These are phyloP conservation scores for Candida ipomoeae DNA, from an alignment of 805 yeast species.

Conservation along the genomic window DNA sequence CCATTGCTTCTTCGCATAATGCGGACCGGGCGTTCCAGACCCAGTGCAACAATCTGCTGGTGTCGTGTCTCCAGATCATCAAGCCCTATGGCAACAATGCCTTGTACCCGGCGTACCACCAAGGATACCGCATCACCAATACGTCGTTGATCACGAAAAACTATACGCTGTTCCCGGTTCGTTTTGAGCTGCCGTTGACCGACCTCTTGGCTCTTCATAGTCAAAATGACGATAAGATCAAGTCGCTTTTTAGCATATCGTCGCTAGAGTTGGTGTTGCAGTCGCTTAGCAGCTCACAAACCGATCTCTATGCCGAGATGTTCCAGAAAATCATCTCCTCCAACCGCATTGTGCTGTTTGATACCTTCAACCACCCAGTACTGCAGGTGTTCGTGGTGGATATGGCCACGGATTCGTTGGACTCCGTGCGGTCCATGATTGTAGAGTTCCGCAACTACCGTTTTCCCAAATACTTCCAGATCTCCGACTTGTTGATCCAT, in stretches of 20 bases:
- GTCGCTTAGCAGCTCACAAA: background rate
- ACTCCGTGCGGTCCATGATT: slow-evolving; percentile 54
- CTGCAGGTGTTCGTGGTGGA: slow-evolving; percentile 68
- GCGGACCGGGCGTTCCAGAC: slow-evolving; percentile 43
- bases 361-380: slow-evolving; percentile 83
- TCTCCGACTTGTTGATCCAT: slow-evolving; percentile 54
- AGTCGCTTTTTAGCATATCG: slow-evolving; percentile 34
- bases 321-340: slow-evolving; percentile 58
- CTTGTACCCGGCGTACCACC: slow-evolving; percentile 36
- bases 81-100: slow-evolving; percentile 55
- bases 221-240: slow-evolving; percentile 18
- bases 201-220: slow-evolving; percentile 32
- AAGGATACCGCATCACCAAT: slow-evolving; percentile 47
- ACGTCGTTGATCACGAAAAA: slow-evolving; percentile 47
- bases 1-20: slow-evolving; percentile 44
- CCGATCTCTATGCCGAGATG: slow-evolving; percentile 48
- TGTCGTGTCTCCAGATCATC: slow-evolving; percentile 45
- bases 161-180: slow-evolving; percentile 52
- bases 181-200: slow-evolving; percentile 45
- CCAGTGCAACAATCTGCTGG: slow-evolving; percentile 32
- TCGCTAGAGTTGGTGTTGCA: slow-evolving; percentile 30
- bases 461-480: slow-evolving; percentile 62
- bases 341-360: slow-evolving; percentile 66
- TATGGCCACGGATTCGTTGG: slow-evolving; percentile 45
- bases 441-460: slow-evolving; percentile 47